These are phyloP conservation scores for Talaromyces atroroseus DNA, from an alignment of 2,329 filamentous ascomycete species.

Conservation along the genomic window DNA sequence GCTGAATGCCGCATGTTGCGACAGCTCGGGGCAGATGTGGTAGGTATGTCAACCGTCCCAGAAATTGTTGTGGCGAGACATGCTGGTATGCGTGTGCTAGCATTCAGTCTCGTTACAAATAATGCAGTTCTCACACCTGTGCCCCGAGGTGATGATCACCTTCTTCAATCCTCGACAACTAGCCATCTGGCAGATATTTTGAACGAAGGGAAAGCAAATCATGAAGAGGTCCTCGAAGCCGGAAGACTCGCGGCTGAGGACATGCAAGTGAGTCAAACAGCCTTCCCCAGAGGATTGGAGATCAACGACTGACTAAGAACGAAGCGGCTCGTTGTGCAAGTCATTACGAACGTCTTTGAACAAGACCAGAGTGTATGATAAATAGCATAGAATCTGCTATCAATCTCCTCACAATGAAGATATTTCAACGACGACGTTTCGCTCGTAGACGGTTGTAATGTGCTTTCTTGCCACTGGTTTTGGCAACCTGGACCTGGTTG, in stretches of 20 bases:
- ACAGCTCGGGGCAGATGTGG: slow-evolving; percentile 59
- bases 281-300: background rate
- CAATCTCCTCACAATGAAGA: background rate
- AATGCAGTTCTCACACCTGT: slow-evolving; percentile 56
- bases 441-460: slow-evolving; percentile 76
- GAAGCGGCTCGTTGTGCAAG: slow-evolving; percentile 33
- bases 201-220: slow-evolving; percentile 56
- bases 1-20: slow-evolving; percentile 60
- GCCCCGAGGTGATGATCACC: slow-evolving; percentile 52
- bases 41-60: slow-evolving; percentile 65
- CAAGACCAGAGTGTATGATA: background rate
- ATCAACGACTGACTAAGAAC: slow-evolving; percentile 17
- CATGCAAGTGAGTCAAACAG: slow-evolving; percentile 49
- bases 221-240: slow-evolving; percentile 61
- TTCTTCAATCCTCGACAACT: slow-evolving; percentile 46
- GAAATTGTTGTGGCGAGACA: slow-evolving; percentile 64
- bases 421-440: slow-evolving; percentile 39
- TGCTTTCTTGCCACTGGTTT: slow-evolving; percentile 81
- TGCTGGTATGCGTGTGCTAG: slow-evolving; percentile 57
- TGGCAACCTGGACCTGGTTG: slow-evolving; percentile 71
- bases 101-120: slow-evolving; percentile 63
- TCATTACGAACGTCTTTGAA: slow-evolving; percentile 27
- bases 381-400: background rate
- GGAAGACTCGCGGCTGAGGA: slow-evolving; percentile 56
- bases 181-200: slow-evolving; percentile 51